Evolutionary conservation across 2,329 filamentous ascomycete genomes (phyloP), one percentile per base, ranked within the genome.

Genomic region (Talaromyces sp.): DNA sequence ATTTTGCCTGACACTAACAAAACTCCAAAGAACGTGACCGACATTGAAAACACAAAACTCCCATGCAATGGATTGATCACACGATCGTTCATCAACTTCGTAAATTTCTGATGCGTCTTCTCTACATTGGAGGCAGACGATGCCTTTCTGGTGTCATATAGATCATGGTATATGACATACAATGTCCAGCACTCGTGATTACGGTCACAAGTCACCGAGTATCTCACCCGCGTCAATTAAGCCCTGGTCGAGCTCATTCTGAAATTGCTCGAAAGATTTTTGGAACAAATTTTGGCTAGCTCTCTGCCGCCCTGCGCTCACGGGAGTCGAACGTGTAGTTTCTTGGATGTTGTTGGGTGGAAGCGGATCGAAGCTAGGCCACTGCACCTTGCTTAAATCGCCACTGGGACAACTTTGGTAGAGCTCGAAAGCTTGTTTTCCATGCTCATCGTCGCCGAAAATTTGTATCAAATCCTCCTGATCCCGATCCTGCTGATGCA

Each of bases 321-420:
- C 24, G 19, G 35, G 14, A 7, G 64, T 57, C 14, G 33, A 16
- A 59, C 31, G 33, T 31, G 37, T 56, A 13, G 52, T 19, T 31
- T 61, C 9, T 33, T 62, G 48, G 27, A 58, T 48, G 4, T 33
- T 27, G 35, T 59, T 33, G 7, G 39, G 16, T 16, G 59, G 39
- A 37, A 62, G 11, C 3, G 35, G 19, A 11, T 57, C 35, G 19
- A 65, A 62, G n/a, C 33, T 43, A 37, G 66, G 66, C 66, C 66
- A 67, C 24, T 62, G 43, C 14, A 67, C 13, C 48, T 64, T 50
- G 57, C 39, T 64, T 14, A 67, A 41, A 58, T 67, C 66, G 19
- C 66, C 66, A 45, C 56, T 65, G 19, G 66, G 66, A 22, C 66
- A 67, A 31, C 54, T 62, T n/a, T 64, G 31, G 37, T 58, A 66